These are phyloP conservation scores for Pulveroboletus frians DNA, from an alignment of 768 basidiomycete species.

Conservation along the genomic window DNA sequence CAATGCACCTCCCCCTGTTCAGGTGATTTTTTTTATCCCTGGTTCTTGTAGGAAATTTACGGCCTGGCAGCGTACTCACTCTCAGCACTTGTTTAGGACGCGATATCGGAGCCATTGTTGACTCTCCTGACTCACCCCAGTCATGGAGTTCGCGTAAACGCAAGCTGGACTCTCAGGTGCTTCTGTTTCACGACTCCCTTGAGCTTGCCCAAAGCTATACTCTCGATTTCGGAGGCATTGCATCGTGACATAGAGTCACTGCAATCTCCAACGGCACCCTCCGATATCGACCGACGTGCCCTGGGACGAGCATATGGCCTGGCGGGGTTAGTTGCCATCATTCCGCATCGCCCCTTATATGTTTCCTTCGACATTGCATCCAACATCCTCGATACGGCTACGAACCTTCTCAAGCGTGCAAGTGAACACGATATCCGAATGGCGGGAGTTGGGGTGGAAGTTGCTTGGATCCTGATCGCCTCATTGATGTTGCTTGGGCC, in stretches of 20 bases:
- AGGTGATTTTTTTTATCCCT: constrained; percentile 40
- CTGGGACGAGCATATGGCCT: constrained; percentile 90
- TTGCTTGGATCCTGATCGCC: constrained; percentile 90
- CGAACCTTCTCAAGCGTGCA: constrained; percentile 82
- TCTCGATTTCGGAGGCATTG: constrained; percentile 72
- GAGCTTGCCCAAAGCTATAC: constrained; percentile 73
- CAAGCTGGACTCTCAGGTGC: constrained; percentile 83
- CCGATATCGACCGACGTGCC: constrained; percentile 66
- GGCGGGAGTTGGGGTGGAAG: constrained; percentile 81
- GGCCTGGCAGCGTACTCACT: background rate
- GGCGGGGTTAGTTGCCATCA: constrained; percentile 78
- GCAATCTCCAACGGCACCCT: constrained; percentile 63
- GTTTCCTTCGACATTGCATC: constrained; percentile 91
- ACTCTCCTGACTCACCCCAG: constrained; percentile 83
- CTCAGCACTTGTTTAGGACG: constrained; percentile 48
- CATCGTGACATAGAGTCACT: constrained; percentile 77
- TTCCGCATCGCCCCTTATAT: constrained; percentile 85
- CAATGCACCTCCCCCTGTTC: constrained; percentile 85
- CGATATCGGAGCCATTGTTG: constrained; percentile 77
- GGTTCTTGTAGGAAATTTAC: background rate
- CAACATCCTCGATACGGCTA: constrained; percentile 87
- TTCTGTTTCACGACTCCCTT: constrained; percentile 90
- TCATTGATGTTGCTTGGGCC: constrained; percentile 90
- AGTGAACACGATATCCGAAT: constrained; percentile 85
- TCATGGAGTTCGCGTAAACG: constrained; percentile 79